Base-by-base conservation (phyloP, 2,329 filamentous ascomycete genomes). In the Pseudogymnoascus pannorum region DNA sequence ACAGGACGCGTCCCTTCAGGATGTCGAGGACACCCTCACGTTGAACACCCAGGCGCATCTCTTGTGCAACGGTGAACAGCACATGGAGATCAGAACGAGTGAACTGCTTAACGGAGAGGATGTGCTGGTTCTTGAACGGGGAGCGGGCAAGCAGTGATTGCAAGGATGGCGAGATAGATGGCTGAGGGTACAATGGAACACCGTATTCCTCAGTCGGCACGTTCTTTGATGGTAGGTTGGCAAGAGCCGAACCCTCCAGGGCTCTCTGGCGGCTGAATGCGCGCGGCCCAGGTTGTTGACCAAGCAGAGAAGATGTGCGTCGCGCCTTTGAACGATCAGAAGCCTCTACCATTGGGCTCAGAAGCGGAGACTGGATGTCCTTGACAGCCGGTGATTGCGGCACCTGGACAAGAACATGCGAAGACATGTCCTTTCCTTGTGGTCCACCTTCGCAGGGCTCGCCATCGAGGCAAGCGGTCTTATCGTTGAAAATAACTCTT, bases 11-110 rank as follows among this genome's bases (percentile, higher is more conserved):
- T 26, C 92, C 92, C 69, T 89, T 90, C 64, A 99, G 85, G 61
- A 96, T 82, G 70, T 94, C 88, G 58, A 99, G 81, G 29, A 94
- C 89, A 63, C 94, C 94, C 70, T 96, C 88, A 58, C 92, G 88
- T 77, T 97, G 91, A 29, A 97, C 94, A 60, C 92, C 92, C 16
- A 96, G 84, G 29, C 93, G 89, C 92, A 99, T 97, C 78, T 99
- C 94, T 74, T 96, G 91, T 1, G 94, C 94, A 58, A 99, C 89
- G 6, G 93, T 96, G 81, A 99, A 97, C 57, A 99, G 85, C 64
- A 95, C 78, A 75, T 97, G 94, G 58, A 99, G 82, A 70, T 99
- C 93, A 16, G 89, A 82, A 54, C 92, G 88, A 57, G 81, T 87
- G 79, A 97, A 96, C 72, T 96, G 89, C 72, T 89, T 89, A 67